A percentile compares a stretch with the other conserved stretches of the same genome.
phyloP scores from a whole-genome alignment of 371 early-diverging fungal genomes.

The Mortierella sp. region DNA sequence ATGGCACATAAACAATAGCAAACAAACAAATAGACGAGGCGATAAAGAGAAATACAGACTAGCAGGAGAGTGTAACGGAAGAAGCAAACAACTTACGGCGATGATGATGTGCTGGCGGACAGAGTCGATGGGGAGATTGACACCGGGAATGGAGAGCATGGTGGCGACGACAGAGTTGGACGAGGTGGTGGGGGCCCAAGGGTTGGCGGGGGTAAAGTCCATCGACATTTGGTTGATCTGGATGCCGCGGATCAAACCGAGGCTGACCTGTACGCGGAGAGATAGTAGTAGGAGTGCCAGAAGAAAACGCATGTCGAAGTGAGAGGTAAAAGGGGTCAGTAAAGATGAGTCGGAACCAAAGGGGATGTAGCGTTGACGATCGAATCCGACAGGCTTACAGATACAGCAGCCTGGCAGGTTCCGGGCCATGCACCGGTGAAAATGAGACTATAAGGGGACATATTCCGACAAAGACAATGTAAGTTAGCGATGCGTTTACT shows the following conservation, averaged over 20 bases:
- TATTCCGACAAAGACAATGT: background rate
- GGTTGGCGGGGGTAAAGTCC: constrained; percentile 48
- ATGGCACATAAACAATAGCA: background rate
- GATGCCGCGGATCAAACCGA: constrained; percentile 45
- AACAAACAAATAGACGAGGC: background rate
- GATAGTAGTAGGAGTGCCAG: background rate
- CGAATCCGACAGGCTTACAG: constrained; percentile 19
- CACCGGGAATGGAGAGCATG: constrained; percentile 53
- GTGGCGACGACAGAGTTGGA: constrained; percentile 45
- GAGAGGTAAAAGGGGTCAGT: background rate
- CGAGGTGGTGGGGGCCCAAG: constrained; percentile 40
- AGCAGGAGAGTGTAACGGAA: background rate
- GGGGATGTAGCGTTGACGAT: background rate
- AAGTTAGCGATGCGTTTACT: too few species aligned
- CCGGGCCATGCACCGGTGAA: constrained; percentile 56
- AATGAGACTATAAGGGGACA: constrained; percentile 26
- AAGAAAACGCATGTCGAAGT: background rate
- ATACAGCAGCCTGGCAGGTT: constrained; percentile 46
- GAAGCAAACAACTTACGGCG: background rate
- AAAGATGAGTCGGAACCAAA: background rate
- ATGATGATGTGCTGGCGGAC: constrained; percentile 44
- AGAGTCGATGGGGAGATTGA: constrained; percentile 40
- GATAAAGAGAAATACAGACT: background rate
- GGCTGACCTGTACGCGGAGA: constrained; percentile 18
- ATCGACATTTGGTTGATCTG: constrained; percentile 53